Conservation (phyloP, 2,329 filamentous ascomycete genomes). For the Epichloe glyceriae region DNA sequence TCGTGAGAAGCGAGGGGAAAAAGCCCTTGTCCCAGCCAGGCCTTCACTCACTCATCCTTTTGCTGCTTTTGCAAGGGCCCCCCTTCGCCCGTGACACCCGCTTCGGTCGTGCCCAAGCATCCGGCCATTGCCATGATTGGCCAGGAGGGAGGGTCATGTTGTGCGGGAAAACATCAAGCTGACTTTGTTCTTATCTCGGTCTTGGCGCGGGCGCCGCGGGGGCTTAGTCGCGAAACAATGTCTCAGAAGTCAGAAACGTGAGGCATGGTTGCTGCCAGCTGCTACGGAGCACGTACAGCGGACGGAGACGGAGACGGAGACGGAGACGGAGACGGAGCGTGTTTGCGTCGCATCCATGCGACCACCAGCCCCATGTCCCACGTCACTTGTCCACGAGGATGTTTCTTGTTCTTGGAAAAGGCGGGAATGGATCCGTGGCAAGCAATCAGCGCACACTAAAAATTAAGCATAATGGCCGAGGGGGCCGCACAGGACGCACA, state of each 20-base stretch:
- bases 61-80: no score
- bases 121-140: neutral
- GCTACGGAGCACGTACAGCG: no score
- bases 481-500: neutral
- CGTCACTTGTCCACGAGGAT: neutral
- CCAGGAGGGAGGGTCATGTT: neutral
- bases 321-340: no score
- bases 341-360: neutral
- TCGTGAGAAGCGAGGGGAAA: no score
- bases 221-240: neutral
- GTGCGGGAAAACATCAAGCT: neutral
- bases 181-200: conserved; percentile 1
- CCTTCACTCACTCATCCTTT: neutral
- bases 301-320: no score
- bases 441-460: neutral
- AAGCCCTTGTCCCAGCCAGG: no score
- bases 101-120: neutral
- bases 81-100: neutral
- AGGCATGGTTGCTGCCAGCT: no score
- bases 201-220: conserved; percentile 1
- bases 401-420: neutral
- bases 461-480: conserved; percentile 1
- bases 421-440: neutral
- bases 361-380: neutral
- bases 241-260: neutral